A percentile compares a stretch with the other conserved stretches of the same genome.
Conservation (phyloP, 164 flowering plant species). For the Euptelea pleiosperma region DNA sequence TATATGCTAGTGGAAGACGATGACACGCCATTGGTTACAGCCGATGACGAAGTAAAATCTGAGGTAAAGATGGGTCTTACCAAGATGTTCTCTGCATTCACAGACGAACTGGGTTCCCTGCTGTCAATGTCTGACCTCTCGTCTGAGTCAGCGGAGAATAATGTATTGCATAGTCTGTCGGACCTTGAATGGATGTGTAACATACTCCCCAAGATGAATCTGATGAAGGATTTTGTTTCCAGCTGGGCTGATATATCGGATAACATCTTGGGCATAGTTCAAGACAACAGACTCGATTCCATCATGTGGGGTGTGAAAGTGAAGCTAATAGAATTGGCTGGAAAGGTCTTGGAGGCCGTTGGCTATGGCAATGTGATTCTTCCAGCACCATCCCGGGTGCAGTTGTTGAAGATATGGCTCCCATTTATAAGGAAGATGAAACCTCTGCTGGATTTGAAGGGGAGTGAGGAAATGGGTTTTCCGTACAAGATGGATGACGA, state of each 20-base stretch:
- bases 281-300: conserved; percentile 47
- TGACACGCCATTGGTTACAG: conserved; percentile 46
- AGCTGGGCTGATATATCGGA: conserved; percentile 60
- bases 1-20: conserved; percentile 87
- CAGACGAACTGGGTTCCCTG: conserved; percentile 35
- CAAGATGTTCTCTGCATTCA: conserved; percentile 40
- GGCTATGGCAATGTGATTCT: conserved; percentile 82
- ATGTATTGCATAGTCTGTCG: conserved; percentile 34
- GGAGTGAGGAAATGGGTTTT: conserved; percentile 30
- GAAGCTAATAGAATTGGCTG: conserved; percentile 59
- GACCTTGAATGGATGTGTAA: conserved; percentile 80
- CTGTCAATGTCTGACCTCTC: conserved; percentile 28
- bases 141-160: conserved; percentile 31
- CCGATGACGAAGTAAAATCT: conserved; percentile 65
- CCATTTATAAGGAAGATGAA: conserved; percentile 72
- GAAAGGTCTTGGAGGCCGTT: conserved; percentile 79
- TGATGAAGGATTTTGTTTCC: conserved; percentile 73
- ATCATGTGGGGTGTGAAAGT: conserved; percentile 59
- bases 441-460: conserved; percentile 55
- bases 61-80: conserved; percentile 53
- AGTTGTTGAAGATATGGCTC: conserved; percentile 73
- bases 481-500: conserved; percentile 64
- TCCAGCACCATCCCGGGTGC: conserved; percentile 47
- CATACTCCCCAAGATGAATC: conserved; percentile 63
- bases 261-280: conserved; percentile 36